A percentile compares a stretch with the other conserved stretches of the same genome.
Evolutionary conservation across 352 stramenopile genomes (phyloP).

Genomic region (Globisporangium paddicum): DNA sequence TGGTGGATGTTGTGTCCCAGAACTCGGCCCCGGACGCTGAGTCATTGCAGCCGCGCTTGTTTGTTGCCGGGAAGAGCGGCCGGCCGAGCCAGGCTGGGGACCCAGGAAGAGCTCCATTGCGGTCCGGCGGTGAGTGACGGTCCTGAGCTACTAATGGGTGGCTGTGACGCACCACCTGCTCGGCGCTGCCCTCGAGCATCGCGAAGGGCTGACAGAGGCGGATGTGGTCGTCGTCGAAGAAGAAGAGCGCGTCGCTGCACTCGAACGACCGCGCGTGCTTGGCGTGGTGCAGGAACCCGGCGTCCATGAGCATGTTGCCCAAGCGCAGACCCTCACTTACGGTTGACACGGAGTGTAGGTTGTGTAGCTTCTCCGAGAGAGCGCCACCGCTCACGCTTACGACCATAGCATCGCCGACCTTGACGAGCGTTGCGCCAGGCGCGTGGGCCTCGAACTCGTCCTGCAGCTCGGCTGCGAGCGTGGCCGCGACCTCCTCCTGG

Average conservation of each 20-base stretch:
- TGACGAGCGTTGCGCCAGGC: not conserved
- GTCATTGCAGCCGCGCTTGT: not conserved
- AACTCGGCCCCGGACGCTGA: not conserved
- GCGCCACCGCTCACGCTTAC: not conserved
- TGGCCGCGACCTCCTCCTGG: conserved; percentile 33
- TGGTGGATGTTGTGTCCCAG: not conserved
- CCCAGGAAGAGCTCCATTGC: not conserved
- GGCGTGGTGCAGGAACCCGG: conserved; percentile 34
- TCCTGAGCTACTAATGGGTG: not conserved
- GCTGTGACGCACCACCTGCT: not conserved
- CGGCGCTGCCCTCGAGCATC: not conserved
- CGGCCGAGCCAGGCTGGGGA: not conserved
- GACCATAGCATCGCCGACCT: not conserved
- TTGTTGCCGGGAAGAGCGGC: not conserved
- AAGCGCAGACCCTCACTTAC: conserved; percentile 26
- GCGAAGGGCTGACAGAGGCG: not conserved
- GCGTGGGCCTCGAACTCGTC: conserved; percentile 22
- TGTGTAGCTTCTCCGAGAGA: conserved; percentile 2
- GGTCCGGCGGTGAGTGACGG: not conserved
- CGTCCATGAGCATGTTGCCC: conserved; percentile 44
- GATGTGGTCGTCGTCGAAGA: conserved; percentile 23
- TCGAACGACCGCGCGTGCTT: conserved; percentile 22
- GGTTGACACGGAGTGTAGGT: conserved; percentile 16
- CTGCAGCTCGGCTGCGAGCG: conserved; percentile 27
- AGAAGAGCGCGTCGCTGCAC: conserved; percentile 5